These are phyloP conservation scores for Ramaria sp. DNA, from an alignment of 768 basidiomycete species.

Conservation along the genomic window DNA sequence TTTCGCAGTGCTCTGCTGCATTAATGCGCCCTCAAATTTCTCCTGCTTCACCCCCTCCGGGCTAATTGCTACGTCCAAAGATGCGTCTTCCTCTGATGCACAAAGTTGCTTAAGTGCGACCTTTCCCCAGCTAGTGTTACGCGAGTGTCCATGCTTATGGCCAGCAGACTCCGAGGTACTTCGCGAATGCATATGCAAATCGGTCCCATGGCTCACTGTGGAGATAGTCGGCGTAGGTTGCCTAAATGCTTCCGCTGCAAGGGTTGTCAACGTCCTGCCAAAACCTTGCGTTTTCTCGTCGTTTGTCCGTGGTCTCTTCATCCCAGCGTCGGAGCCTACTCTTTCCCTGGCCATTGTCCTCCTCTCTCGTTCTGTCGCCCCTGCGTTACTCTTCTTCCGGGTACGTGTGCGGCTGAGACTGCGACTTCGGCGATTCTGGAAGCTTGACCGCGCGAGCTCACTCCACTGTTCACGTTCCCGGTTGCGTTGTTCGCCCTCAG, in stretches of 20 bases:
- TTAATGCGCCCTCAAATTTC: not conserved
- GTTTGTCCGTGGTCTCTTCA: not conserved
- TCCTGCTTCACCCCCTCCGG: not conserved
- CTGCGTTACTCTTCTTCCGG: slow-evolving; percentile 3
- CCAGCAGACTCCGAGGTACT: not conserved
- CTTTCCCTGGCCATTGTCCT: not conserved
- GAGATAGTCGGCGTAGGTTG: slow-evolving; percentile 5
- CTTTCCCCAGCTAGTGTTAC: slow-evolving; percentile 7
- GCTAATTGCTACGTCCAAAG: not conserved
- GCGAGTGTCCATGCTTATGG: not conserved
- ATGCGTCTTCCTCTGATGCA: not conserved
- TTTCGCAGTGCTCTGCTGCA: not conserved
- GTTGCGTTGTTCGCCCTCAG: slow-evolving; percentile 3
- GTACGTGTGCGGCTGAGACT: slow-evolving; percentile 10
- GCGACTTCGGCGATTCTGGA: slow-evolving; percentile 12
- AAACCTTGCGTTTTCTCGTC: not conserved
- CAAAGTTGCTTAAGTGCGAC: slow-evolving; percentile 1
- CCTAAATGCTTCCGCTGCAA: slow-evolving; percentile 6
- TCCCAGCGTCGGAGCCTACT: not conserved
- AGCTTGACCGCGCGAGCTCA: slow-evolving; percentile 6
- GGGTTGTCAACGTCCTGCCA: slow-evolving; percentile 1
- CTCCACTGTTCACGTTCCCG: slow-evolving; percentile 9
- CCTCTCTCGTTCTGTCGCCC: not conserved
- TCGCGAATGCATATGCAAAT: not conserved
- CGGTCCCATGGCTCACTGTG: not conserved